Conservation (phyloP, 345 rosid genomes). For the Linum lewisii region DNA sequence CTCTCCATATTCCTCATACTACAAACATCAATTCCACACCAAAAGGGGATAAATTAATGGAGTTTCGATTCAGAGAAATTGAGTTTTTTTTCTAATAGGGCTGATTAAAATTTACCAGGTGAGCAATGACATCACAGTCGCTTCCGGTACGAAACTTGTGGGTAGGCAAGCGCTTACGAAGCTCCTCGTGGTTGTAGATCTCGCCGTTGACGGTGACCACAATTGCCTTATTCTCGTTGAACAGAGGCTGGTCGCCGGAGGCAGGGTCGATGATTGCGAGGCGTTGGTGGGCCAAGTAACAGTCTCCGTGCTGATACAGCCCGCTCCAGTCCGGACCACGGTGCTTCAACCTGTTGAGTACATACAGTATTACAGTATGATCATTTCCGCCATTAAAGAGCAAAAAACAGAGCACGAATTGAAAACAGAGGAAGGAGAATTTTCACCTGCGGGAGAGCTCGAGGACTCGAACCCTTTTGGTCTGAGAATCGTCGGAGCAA, state of each 20-base stretch:
- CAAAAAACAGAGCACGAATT: neutral
- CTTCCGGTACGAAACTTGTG: constrained; percentile 86
- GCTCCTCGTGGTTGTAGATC: constrained; percentile 84
- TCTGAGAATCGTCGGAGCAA: constrained; percentile 86
- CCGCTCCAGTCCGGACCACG: constrained; percentile 99
- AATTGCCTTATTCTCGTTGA: constrained; percentile 61
- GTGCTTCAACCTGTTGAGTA: constrained; percentile 63
- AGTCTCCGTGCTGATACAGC: constrained; percentile 59
- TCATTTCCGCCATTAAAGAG: too few relatives aligned
- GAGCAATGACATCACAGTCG: constrained; percentile 92
- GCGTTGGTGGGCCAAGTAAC: constrained; percentile 77
- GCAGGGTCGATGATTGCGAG: constrained; percentile 86
- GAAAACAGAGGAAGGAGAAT: neutral
- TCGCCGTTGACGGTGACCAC: constrained; percentile 96
- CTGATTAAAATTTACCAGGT: constrained; percentile 42
- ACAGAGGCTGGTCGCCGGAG: constrained; percentile 97
- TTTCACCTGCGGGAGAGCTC: constrained; percentile 97
- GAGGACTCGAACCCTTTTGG: constrained; percentile 87
- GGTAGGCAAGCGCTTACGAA: constrained; percentile 47
- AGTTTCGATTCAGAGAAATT: neutral
- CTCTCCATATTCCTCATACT: constrained; percentile 93
- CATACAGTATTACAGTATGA: neutral
- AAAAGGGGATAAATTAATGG: constrained; percentile 1
- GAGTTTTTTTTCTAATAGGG: neutral
- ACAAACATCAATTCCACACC: neutral